Evolutionary conservation across 345 rosid species (phyloP), one percentile per base, ranked within the genome.

Genomic region (Syzygium aqueum): DNA sequence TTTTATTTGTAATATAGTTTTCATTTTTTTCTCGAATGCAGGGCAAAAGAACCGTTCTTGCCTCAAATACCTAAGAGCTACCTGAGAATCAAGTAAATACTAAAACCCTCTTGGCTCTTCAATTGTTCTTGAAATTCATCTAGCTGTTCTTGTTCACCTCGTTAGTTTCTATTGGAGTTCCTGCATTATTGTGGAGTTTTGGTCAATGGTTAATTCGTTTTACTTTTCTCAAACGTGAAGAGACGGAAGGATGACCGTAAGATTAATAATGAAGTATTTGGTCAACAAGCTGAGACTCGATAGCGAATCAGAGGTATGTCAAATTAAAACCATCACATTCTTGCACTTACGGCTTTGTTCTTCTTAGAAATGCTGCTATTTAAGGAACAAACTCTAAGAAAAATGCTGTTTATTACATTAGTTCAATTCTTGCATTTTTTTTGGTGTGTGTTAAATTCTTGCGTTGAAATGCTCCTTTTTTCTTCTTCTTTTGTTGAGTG

Each of bases 21-120:
- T 73, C 83, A 33, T 77, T 54, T 14, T 65, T 88, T 40, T 46
- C 13, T 87, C 23, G 23, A 91, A 89, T 93, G 93, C 95, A 97
- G 99, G 91, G 90, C 91, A 16, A 93, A 89, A 93, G 98, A 96
- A 87, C 98, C 99, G 50, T 93, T 93, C 89, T 90, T 98, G 94
- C 99, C 98, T 82, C 99, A 96, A 87, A 94, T 98, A 93, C 94
- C 95, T 3, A 96, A 96, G 94, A 94, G 98, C 96, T 96, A 93
- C 94, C 94, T 98, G 85, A 94, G 99, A 93, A 98, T 98, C 98
- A 98, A 96, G 99, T 98, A 93, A 91, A 85, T 84, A 84, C 46
- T 73, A 5, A 53, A 23, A 22, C 14, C 82, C 63, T 85, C 40
- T 65, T 67, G 82, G 82, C 85, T 27, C 85, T 83, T 51, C 21